Conservation (phyloP, 1,284 basidiomycete species). For the Neolentinus lepideus region DNA sequence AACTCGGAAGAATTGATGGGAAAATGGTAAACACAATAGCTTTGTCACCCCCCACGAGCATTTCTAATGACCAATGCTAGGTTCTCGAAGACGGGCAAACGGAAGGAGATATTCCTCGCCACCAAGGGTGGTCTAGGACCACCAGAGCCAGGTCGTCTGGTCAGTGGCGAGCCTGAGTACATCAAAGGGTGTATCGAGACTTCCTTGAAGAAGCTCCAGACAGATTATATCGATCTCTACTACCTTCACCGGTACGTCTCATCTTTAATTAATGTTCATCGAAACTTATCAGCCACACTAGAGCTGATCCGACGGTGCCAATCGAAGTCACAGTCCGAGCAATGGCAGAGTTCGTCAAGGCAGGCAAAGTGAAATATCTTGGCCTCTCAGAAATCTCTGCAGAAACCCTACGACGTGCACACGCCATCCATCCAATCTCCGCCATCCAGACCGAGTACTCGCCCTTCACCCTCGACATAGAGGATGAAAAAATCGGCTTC, state of each 20-base stretch:
- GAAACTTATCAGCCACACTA: conserved; percentile 11
- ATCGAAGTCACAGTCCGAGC: conserved; percentile 42
- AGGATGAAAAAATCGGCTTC: conserved; percentile 37
- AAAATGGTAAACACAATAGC: no score
- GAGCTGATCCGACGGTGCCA: conserved; percentile 35
- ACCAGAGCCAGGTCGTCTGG: conserved; percentile 10
- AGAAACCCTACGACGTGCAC: conserved; percentile 53
- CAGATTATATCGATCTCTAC: conserved; percentile 39
- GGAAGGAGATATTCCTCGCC: conserved; percentile 35
- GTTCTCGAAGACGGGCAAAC: conserved; percentile 31
- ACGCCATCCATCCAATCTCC: conserved; percentile 51
- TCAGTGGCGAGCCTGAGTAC: conserved; percentile 27
- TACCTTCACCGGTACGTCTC: conserved; percentile 31
- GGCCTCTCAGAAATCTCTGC: conserved; percentile 58
- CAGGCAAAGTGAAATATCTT: conserved; percentile 54
- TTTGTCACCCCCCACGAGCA: conserved; percentile 14
- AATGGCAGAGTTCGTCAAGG: conserved; percentile 51
- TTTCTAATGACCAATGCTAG: no score
- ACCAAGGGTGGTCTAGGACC: conserved; percentile 38
- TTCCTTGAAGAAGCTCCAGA: conserved; percentile 33
- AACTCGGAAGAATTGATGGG: no score
- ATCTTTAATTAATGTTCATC: background rate
- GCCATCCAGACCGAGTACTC: conserved; percentile 62
- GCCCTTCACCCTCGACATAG: conserved; percentile 50
- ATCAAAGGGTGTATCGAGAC: conserved; percentile 25